These are phyloP conservation scores for Musa schizocarpa DNA, from an alignment of 176 grass and related monocot genomes.

Conservation along the genomic window DNA sequence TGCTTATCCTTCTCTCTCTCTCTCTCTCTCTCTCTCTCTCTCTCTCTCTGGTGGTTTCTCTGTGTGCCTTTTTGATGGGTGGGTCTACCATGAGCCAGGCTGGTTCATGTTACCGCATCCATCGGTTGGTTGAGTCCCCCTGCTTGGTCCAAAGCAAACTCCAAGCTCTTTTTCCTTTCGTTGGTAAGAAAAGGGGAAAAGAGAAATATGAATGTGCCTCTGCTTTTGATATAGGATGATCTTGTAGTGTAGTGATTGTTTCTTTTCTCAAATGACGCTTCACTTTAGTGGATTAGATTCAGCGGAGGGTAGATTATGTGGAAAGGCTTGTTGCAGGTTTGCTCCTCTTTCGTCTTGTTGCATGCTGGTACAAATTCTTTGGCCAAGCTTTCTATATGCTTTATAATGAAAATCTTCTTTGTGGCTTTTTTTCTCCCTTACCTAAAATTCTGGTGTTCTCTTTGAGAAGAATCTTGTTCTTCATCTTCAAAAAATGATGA, in stretches of 20 bases:
- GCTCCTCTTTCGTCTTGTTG: background rate
- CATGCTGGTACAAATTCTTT: background rate
- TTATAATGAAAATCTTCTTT: conserved; percentile 1
- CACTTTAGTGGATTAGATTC: background rate
- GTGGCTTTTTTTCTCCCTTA: background rate
- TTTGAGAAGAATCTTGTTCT: background rate
- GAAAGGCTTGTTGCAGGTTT: background rate
- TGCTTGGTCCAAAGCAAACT: background rate
- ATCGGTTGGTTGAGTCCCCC: background rate
- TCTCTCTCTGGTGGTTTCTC: background rate
- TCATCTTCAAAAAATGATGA: background rate
- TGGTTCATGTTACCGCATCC: conserved; percentile 2
- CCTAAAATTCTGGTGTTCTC: background rate
- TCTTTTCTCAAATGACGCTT: background rate
- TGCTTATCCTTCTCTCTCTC: background rate
- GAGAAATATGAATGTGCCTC: background rate
- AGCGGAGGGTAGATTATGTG: background rate
- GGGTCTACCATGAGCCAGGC: conserved; percentile 10
- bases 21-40: background rate
- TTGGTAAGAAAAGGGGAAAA: background rate
- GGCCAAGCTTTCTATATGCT: background rate
- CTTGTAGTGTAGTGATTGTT: background rate
- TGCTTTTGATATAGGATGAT: conserved; percentile 1
- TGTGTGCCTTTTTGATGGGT: background rate
- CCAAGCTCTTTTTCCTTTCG: conserved; percentile 2